Evolutionary conservation across 1,284 basidiomycete species (phyloP).

Genomic region (Ustilago loliicola): DNA sequence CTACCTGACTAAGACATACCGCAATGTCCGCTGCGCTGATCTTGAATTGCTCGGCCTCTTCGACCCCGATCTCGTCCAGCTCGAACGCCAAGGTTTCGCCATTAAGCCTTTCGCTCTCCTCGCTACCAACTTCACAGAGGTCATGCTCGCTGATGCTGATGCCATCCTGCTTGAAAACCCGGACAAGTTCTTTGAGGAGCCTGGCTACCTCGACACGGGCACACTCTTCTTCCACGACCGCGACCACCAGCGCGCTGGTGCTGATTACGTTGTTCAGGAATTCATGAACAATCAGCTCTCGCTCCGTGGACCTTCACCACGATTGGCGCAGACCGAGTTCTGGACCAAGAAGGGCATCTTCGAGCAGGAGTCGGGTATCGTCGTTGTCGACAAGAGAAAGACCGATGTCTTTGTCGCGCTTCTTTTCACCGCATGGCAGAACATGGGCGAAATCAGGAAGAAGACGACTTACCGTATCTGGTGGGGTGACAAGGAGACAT

Average conservation of each 20-base stretch:
- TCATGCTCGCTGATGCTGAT: conserved; percentile 55
- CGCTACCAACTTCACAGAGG: conserved; percentile 56
- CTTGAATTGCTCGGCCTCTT: conserved; percentile 46
- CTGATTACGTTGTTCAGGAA: conserved; percentile 40
- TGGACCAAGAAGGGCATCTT: conserved; percentile 56
- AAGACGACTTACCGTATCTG: conserved; percentile 52
- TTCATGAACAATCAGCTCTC: conserved; percentile 52
- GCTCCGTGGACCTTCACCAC: conserved; percentile 38
- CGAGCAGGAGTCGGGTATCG: conserved; percentile 54
- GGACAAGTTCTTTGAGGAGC: conserved; percentile 47
- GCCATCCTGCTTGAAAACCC: conserved; percentile 50
- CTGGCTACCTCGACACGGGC: conserved; percentile 52
- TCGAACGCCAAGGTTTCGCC: conserved; percentile 53
- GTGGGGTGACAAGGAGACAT: conserved; percentile 54
- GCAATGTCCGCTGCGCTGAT: conserved; percentile 49
- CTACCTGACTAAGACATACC: conserved; percentile 39
- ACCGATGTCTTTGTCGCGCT: conserved; percentile 50
- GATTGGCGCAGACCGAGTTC: conserved; percentile 41
- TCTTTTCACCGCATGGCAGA: conserved; percentile 55
- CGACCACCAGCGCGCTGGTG: conserved; percentile 46
- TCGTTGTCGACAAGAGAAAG: conserved; percentile 52
- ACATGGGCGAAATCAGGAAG: conserved; percentile 53
- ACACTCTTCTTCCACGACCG: conserved; percentile 59
- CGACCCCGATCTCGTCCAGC: conserved; percentile 45
- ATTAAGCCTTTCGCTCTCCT: conserved; percentile 54